Evolutionary conservation across 176 grass and related monocot genomes (phyloP), one percentile per base, ranked within the genome.

Genomic region (Musa troglodytarum): DNA sequence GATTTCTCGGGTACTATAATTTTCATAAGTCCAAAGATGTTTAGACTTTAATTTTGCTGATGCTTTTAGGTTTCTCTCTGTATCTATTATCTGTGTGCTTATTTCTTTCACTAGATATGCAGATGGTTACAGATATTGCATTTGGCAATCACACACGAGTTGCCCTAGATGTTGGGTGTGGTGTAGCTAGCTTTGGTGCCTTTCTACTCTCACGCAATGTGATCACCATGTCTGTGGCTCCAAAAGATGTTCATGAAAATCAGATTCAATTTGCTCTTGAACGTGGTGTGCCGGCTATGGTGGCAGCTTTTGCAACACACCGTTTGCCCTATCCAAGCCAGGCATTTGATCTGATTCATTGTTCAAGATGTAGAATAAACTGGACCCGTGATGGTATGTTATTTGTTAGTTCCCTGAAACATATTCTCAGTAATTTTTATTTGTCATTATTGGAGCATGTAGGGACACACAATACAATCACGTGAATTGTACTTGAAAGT

Each of bases 241-340:
- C 85, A 54, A 87, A 87, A 79, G 85, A 87, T 50, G 76, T 83
- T 24, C 81, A 87, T 75, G 85, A 87, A 76, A 87, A 87, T 87
- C 85, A 87, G 58, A 87, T 87, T 83, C 85, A 87, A 43, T 87
- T 83, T 80, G 81, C 85, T 80, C 85, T 87, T 15, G 85, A 87
- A 52, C 85, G 85, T 55, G 82, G 79, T 52, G 81, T 87, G 55
- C 85, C 85, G 73, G 85, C 85, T 59, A 87, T 83, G 85, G 73
- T 83, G 22, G 85, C 81, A 67, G 81, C 81, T 65, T 83, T 87
- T 76, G 77, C 85, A 72, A 87, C 85, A 68, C 61, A 57, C n/a
- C 64, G 85, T 14, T 63, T 87, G 67, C 19, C 79, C 55, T 87
- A 83, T 76, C 85, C 85, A 67, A 83, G 81, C 17, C 85, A 83